A percentile compares a stretch with the other conserved stretches of the same genome.
Conservation (phyloP, 2,329 filamentous ascomycete species). For the Paecilomyces formosus region DNA sequence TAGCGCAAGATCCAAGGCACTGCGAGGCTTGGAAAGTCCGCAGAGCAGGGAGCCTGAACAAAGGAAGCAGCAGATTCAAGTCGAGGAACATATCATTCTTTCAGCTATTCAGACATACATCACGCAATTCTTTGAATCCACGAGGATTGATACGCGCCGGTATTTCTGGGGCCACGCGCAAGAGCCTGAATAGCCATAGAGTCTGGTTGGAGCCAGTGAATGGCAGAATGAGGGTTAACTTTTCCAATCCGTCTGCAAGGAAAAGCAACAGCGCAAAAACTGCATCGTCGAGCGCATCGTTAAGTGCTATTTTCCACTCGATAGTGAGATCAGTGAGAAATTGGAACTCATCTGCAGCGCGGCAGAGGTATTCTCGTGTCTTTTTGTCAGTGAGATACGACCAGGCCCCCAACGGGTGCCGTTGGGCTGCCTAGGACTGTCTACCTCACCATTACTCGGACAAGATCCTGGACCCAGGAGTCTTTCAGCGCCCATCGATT, state of each 20-base stretch:
- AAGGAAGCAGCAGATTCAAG: not conserved
- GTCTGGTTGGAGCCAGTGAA: not conserved
- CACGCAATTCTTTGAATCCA: not conserved
- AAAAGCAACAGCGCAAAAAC: not conserved
- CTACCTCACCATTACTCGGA: not conserved
- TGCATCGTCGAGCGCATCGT: not conserved
- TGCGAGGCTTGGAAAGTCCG: not conserved
- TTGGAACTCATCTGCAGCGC: not conserved
- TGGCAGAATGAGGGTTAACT: not conserved
- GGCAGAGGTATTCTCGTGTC: not conserved
- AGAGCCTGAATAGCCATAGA: not conserved
- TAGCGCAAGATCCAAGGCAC: not conserved
- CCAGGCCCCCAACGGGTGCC: not conserved
- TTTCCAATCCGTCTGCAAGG: not conserved
- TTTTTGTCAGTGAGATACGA: not conserved
- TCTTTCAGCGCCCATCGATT: too few relatives aligned
- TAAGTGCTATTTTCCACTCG: not conserved
- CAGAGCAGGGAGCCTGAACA: not conserved
- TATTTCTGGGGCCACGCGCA: not conserved
- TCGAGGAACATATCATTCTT: not conserved
- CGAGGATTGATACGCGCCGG: not conserved
- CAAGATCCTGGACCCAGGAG: not conserved
- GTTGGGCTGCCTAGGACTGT: not conserved
- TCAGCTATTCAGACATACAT: not conserved
- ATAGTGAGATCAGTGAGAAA: not conserved